Conservation (phyloP, 2,329 filamentous ascomycete genomes). For the Drechslerella dactyloides region DNA sequence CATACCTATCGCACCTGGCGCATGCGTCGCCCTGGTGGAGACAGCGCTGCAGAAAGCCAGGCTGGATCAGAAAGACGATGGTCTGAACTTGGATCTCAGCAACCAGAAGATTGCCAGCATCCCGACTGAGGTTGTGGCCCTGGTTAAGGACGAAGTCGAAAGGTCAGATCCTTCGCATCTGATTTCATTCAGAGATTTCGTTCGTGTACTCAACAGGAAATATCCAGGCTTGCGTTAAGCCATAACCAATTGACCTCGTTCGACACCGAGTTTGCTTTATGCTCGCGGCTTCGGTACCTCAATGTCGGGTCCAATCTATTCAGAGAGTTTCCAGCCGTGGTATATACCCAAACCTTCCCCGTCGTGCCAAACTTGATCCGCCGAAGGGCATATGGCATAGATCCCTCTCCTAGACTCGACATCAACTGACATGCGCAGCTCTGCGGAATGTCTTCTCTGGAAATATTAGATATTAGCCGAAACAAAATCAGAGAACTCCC, state of each 20-base stretch:
- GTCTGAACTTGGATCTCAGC: constrained; percentile 62
- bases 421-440: constrained; percentile 45
- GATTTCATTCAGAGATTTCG: constrained; percentile 14
- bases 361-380: no score
- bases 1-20: constrained; percentile 21
- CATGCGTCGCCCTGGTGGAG: constrained; percentile 30
- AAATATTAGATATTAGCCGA: constrained; percentile 55
- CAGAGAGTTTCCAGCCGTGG: constrained; percentile 53
- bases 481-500: constrained; percentile 54
- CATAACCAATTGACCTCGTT: constrained; percentile 61
- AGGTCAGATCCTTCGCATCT: constrained; percentile 57
- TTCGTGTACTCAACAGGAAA: constrained; percentile 25
- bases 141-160: constrained; percentile 64
- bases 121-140: constrained; percentile 62
- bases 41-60: constrained; percentile 32
- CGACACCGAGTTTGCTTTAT: constrained; percentile 52
- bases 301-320: constrained; percentile 55
- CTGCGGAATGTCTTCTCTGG: constrained; percentile 53
- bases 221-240: constrained; percentile 60
- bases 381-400: no score
- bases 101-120: constrained; percentile 62
- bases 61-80: constrained; percentile 23
- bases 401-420: not conserved
- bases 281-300: constrained; percentile 54
- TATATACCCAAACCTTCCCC: constrained; percentile 21